A percentile compares a stretch with the other conserved stretches of the same genome.
Conservation (phyloP, 1,284 basidiomycete genomes). For the Cryptococcus maquisensis region DNA sequence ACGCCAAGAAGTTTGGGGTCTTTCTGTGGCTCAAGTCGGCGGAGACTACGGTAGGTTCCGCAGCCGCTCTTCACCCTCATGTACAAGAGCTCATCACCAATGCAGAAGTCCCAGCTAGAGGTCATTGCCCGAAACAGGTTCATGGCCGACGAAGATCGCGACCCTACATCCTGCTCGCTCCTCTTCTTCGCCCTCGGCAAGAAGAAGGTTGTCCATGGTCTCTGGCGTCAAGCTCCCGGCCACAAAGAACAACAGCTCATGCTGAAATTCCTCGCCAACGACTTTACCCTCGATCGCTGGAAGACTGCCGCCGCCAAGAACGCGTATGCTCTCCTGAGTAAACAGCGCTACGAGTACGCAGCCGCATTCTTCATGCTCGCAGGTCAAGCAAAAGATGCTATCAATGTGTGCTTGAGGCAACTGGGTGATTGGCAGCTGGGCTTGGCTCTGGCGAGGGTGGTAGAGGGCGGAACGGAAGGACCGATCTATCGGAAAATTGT, state of each 20-base stretch:
- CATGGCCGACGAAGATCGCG: conserved; percentile 74
- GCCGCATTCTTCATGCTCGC: conserved; percentile 96
- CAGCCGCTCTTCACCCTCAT: neutral
- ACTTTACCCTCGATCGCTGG: conserved; percentile 83
- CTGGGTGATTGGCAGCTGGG: conserved; percentile 86
- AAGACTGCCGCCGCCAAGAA: conserved; percentile 93
- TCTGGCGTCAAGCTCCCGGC: conserved; percentile 94
- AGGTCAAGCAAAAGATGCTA: conserved; percentile 80
- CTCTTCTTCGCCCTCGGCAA: conserved; percentile 95
- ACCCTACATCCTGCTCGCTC: conserved; percentile 83
- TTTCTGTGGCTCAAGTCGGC: conserved; percentile 79
- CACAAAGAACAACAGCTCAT: conserved; percentile 86
- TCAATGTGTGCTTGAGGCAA: conserved; percentile 84
- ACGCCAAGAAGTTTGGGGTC: conserved; percentile 78
- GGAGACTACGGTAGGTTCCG: conserved; percentile 65
- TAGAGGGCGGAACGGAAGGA: conserved; percentile 76
- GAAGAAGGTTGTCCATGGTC: conserved; percentile 80
- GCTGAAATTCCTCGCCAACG: conserved; percentile 88
- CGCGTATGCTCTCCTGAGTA: conserved; percentile 86
- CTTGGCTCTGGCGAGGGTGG: conserved; percentile 74
- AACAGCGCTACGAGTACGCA: conserved; percentile 92
- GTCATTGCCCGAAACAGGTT: conserved; percentile 89
- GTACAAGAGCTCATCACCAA: neutral
- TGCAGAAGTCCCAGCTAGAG: conserved; percentile 75
- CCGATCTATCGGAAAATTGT: conserved; percentile 70